These are phyloP conservation scores for Diplotaxis tenuifolia DNA, from an alignment of 345 rosid species.

Conservation along the genomic window DNA sequence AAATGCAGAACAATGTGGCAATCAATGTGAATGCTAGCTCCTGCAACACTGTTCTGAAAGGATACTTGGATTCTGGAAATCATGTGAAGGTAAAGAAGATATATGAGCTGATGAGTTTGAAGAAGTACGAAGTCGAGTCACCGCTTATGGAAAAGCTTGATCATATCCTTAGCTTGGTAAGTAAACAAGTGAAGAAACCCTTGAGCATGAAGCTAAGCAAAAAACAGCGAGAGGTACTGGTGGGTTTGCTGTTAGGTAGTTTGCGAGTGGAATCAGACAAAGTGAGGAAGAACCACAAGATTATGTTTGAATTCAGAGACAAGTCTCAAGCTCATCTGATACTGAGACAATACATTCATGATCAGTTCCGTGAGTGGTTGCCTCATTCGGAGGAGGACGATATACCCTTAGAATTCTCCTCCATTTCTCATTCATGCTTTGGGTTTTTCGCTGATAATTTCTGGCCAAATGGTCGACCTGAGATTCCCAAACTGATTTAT, in stretches of 20 bases:
- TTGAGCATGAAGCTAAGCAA: conserved; percentile 62
- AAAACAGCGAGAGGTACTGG: conserved; percentile 77
- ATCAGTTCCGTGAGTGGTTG: conserved; percentile 70
- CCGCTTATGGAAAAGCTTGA: conserved; percentile 63
- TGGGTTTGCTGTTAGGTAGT: conserved; percentile 88
- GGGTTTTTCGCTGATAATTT: conserved; percentile 77
- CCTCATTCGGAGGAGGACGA: conserved; percentile 49
- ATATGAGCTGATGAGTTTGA: conserved; percentile 65
- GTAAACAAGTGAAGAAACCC: conserved; percentile 56
- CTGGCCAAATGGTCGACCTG: conserved; percentile 54
- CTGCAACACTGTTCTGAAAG: conserved; percentile 64
- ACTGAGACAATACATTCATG: conserved; percentile 59
- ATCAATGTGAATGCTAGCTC: conserved; percentile 58
- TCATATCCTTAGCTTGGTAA: conserved; percentile 49
- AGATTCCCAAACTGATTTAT: conserved; percentile 82
- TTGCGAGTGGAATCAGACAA: conserved; percentile 63
- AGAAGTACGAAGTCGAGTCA: conserved; percentile 60
- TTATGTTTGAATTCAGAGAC: conserved; percentile 61
- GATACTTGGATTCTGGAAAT: conserved; percentile 57
- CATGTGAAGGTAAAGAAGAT: conserved; percentile 57
- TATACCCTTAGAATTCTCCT: conserved; percentile 48
- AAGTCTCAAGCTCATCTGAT: conserved; percentile 47
- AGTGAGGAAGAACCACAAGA: conserved; percentile 51
- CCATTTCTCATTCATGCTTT: conserved; percentile 57
- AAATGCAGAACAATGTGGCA: conserved; percentile 43